Conservation (phyloP, 2,329 filamentous ascomycete species). For the Lithohypha guttulata region DNA sequence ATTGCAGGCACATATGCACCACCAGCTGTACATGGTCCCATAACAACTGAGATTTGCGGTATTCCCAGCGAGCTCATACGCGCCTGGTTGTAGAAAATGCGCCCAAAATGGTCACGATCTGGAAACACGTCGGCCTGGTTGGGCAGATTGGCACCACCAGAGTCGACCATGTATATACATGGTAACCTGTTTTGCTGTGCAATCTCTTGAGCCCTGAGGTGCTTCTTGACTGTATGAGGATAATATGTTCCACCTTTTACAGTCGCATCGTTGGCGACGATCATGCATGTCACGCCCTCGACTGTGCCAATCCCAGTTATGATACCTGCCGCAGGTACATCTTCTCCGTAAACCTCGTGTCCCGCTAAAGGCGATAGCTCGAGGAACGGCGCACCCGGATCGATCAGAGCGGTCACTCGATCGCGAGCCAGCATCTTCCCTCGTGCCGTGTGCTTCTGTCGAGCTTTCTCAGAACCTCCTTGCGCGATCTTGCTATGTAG, state of each 20-base stretch:
- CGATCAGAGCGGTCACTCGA: conserved; percentile 73
- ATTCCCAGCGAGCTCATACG: conserved; percentile 82
- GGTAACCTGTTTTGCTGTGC: conserved; percentile 73
- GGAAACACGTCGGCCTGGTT: conserved; percentile 95
- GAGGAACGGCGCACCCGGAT: conserved; percentile 80
- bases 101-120: conserved; percentile 86
- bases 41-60: conserved; percentile 87
- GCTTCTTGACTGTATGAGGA: conserved; percentile 95
- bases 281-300: conserved; percentile 81
- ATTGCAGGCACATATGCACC: conserved; percentile 94
- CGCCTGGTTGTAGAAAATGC: conserved; percentile 97
- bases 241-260: conserved; percentile 97
- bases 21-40: conserved; percentile 93
- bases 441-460: conserved; percentile 74
- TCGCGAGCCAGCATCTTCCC: conserved; percentile 94
- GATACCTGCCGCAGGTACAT: conserved; percentile 81
- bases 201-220: conserved; percentile 81
- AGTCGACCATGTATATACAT: conserved; percentile 94
- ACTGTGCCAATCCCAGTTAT: conserved; percentile 87
- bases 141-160: conserved; percentile 86
- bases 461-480: conserved; percentile 70
- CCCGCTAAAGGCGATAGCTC: conserved; percentile 90
- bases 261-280: conserved; percentile 91
- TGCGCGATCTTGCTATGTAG: conserved; percentile 62
- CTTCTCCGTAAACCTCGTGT: conserved; percentile 76